Conservation (phyloP, 2,329 filamentous ascomycete genomes). For the Penicillium janthinellum region DNA sequence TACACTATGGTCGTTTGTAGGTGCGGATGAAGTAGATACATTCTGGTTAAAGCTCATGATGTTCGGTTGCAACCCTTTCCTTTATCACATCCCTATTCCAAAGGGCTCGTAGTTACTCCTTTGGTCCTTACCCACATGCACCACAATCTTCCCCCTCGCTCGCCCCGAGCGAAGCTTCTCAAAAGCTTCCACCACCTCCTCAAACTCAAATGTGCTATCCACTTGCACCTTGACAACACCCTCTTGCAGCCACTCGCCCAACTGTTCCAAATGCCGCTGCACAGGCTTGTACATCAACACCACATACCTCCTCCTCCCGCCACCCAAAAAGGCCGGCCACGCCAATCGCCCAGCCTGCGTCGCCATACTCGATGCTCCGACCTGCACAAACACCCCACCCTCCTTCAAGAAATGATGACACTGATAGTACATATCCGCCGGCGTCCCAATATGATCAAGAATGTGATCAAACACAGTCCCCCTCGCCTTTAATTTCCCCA, state of each 20-base stretch:
- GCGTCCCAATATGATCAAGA: constrained; percentile 61
- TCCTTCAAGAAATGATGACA: constrained; percentile 55
- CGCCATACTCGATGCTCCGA: constrained; percentile 46
- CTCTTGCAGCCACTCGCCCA: constrained; percentile 60
- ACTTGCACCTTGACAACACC: constrained; percentile 61
- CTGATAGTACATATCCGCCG: constrained; percentile 55
- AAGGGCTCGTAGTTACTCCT: constrained; percentile 1
- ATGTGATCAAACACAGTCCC: constrained; percentile 56
- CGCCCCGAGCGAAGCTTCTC: constrained; percentile 59
- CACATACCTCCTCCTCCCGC: constrained; percentile 47
- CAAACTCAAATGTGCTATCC: constrained; percentile 58
- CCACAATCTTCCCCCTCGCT: constrained; percentile 62
- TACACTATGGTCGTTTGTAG: too few species aligned
- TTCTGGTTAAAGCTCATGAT: too few species aligned
- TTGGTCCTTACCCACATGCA: constrained; percentile 35
- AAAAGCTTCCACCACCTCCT: constrained; percentile 60
- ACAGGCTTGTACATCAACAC: constrained; percentile 41
- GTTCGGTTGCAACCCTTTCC: too few species aligned
- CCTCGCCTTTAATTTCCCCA: constrained; percentile 49
- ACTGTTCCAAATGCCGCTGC: constrained; percentile 49
- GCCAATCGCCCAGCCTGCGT: constrained; percentile 42
- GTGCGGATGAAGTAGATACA: too few species aligned
- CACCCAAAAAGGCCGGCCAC: constrained; percentile 53
- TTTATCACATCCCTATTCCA: constrained; percentile 3
- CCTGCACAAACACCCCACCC: constrained; percentile 55